Evolutionary conservation across 192 early-diverging fungal species (phyloP).

Genomic region (Dimargaris cristalligena): DNA sequence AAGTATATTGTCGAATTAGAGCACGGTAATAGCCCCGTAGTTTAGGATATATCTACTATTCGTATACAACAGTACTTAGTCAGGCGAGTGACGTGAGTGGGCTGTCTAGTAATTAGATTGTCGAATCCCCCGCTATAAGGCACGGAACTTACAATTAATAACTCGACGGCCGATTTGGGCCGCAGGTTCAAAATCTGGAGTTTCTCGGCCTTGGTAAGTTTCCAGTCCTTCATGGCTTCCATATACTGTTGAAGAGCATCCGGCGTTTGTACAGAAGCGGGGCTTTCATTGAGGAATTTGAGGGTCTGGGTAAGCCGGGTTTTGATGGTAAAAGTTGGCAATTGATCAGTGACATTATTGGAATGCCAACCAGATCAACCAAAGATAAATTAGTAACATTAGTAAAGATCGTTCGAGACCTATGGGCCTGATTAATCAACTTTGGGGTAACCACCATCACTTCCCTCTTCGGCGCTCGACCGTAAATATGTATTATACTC

Average conservation of each 20-base stretch:
- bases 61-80: not conserved
- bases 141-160: conserved; percentile 35
- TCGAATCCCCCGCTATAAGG: not conserved
- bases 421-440: not conserved
- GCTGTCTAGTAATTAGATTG: not conserved
- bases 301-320: conserved; percentile 17
- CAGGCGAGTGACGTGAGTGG: not conserved
- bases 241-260: conserved; percentile 32
- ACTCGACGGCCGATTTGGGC: conserved; percentile 43
- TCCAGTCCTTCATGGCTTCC: conserved; percentile 21
- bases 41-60: not conserved
- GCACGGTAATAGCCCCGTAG: not conserved
- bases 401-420: not conserved
- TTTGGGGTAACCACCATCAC: not conserved
- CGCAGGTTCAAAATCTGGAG: conserved; percentile 58
- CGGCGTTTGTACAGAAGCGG: conserved; percentile 37
- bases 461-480: not conserved
- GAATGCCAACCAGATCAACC: not conserved
- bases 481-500: too few relatives aligned
- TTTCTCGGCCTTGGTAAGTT: conserved; percentile 53
- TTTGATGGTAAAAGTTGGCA: not conserved
- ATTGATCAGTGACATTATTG: not conserved
- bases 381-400: conserved; percentile 17
- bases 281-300: conserved; percentile 35
- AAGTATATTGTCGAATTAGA: not conserved